These are phyloP conservation scores for Yamadazyma sp. DNA, from an alignment of 1,139 yeast species.

Conservation along the genomic window DNA sequence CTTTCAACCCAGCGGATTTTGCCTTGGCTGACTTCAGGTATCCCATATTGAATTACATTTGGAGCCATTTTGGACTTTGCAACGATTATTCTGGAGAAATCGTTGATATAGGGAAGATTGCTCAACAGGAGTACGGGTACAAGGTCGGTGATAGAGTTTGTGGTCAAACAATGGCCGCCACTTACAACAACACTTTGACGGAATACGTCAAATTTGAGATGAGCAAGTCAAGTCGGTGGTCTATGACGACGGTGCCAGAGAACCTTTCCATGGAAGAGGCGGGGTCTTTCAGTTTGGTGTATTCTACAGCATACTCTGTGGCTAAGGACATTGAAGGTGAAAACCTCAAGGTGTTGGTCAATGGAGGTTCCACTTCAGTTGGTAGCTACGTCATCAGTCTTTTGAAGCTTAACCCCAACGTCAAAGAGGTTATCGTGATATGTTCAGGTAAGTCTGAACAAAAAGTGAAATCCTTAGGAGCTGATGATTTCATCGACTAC, in stretches of 20 bases:
- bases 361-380: conserved; percentile 78
- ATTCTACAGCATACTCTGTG: conserved; percentile 56
- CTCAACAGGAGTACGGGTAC: conserved; percentile 30
- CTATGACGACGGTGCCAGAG: conserved; percentile 48
- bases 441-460: conserved; percentile 35
- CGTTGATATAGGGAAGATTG: conserved; percentile 53
- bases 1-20: conserved; percentile 70
- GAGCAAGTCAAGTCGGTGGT: conserved; percentile 27
- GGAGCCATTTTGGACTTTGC: conserved; percentile 41
- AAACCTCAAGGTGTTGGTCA: conserved; percentile 45
- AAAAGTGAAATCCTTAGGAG: conserved; percentile 49
- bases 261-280: conserved; percentile 53
- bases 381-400: conserved; percentile 63
- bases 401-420: conserved; percentile 45
- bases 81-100: conserved; percentile 69
- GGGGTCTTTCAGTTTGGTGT: conserved; percentile 56
- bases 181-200: conserved; percentile 24
- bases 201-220: conserved; percentile 41
- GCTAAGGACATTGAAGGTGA: conserved; percentile 20
- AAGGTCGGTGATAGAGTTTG: conserved; percentile 64
- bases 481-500: conserved; percentile 53
- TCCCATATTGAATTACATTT: background rate
- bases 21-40: conserved; percentile 42
- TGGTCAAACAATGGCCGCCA: conserved; percentile 61
- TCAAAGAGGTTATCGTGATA: conserved; percentile 46